Percentiles rank a stretch among this genome's conserved stretches.
phyloP scores from a whole-genome alignment of 768 basidiomycete genomes.

The Fomitopsis serialis region DNA sequence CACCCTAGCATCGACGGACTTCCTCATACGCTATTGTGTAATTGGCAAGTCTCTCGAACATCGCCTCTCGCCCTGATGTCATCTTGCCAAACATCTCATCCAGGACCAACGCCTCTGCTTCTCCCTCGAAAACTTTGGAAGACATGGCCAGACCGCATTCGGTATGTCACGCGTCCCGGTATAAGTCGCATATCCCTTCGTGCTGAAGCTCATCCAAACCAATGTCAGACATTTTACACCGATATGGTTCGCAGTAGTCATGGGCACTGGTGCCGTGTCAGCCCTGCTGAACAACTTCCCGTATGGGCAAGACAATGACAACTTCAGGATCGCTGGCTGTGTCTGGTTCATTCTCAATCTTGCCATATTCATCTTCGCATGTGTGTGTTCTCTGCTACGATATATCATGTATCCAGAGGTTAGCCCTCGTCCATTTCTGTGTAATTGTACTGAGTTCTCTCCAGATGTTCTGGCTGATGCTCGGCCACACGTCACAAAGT shows the following conservation, averaged over 20 bases:
- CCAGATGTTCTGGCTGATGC: constrained; percentile 26
- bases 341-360: constrained; percentile 37
- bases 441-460: neutral
- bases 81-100: no score
- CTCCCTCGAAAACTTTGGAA: constrained; percentile 19
- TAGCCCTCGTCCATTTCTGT: neutral
- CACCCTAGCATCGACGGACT: no score
- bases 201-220: neutral
- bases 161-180: constrained; percentile 15
- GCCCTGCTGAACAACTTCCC: constrained; percentile 38
- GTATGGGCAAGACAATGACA: constrained; percentile 30
- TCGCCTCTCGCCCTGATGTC: no score
- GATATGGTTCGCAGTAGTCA: constrained; percentile 42
- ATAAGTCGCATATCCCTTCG: no score
- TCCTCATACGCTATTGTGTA: no score
- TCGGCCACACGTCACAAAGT: constrained; percentile 36
- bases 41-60: no score
- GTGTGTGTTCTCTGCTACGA: constrained; percentile 24
- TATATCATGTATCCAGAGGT: constrained; percentile 30
- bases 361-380: constrained; percentile 30
- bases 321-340: constrained; percentile 30
- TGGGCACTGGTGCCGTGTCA: constrained; percentile 41
- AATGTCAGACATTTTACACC: constrained; percentile 34
- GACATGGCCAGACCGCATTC: constrained; percentile 31
- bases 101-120: neutral